phyloP scores from a whole-genome alignment of 1,139 yeast genomes.

The Chernovozyma aurita region DNA sequence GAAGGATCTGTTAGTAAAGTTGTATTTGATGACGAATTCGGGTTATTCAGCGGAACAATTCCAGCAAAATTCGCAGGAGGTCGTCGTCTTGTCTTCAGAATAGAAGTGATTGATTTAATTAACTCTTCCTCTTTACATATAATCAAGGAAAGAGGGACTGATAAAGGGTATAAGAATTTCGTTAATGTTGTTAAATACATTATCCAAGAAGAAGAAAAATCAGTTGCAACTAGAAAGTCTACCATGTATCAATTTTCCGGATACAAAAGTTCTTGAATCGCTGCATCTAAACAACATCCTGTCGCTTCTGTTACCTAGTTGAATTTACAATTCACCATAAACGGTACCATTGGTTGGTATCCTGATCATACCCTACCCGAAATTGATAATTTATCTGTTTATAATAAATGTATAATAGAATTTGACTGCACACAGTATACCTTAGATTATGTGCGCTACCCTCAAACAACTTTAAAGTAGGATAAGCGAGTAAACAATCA shows the following conservation, averaged over 20 bases:
- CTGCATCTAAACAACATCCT: no score
- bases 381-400: no score
- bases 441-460: no score
- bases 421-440: no score
- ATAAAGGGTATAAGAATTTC: constrained; percentile 57
- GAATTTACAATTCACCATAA: no score
- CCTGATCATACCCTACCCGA: no score
- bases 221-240: constrained; percentile 5
- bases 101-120: constrained; percentile 38
- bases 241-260: constrained; percentile 1
- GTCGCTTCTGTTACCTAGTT: no score
- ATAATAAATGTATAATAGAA: no score
- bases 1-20: constrained; percentile 48
- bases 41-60: constrained; percentile 41
- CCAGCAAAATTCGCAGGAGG: constrained; percentile 48
- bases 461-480: no score
- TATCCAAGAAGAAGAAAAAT: constrained; percentile 33
- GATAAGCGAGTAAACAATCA: no score
- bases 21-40: constrained; percentile 40
- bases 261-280: neutral
- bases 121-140: constrained; percentile 48
- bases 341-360: no score
- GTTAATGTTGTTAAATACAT: constrained; percentile 43
- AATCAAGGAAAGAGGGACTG: constrained; percentile 61
- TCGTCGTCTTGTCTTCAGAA: constrained; percentile 44